A percentile compares a stretch with the other conserved stretches of the same genome.
phyloP scores from a whole-genome alignment of 106 monocot genomes.

The Platanthera zijinensis region DNA sequence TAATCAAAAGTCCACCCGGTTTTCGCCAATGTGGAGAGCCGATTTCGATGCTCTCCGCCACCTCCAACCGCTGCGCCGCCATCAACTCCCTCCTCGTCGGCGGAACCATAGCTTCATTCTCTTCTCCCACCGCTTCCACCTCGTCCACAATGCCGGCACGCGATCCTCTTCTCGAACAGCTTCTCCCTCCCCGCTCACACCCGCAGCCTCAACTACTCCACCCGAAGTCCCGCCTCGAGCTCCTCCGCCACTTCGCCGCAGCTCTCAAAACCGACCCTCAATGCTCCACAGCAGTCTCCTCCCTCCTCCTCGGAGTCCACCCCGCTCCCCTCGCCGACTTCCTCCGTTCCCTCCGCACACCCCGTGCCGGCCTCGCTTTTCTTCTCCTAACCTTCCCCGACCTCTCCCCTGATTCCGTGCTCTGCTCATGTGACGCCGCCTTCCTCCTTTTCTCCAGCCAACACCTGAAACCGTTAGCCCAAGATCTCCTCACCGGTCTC shows the following conservation, averaged over 20 bases:
- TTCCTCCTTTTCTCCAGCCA: neutral
- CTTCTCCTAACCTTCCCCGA: neutral
- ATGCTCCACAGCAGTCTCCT: neutral
- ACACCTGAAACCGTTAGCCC: constrained; percentile 23
- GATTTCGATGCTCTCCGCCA: constrained; percentile 2
- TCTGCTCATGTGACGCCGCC: neutral
- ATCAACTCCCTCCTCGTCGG: neutral
- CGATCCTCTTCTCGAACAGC: constrained; percentile 5
- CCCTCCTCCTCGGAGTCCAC: neutral
- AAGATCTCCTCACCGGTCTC: constrained; percentile 39
- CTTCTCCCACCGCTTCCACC: neutral
- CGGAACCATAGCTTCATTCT: neutral
- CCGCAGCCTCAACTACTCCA: neutral
- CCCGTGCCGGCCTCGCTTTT: neutral
- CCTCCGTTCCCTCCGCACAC: neutral
- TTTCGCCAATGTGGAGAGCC: neutral
- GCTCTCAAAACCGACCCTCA: constrained; percentile 4
- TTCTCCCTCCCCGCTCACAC: neutral
- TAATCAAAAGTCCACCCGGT: neutral
- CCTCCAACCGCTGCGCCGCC: neutral
- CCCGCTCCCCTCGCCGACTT: neutral
- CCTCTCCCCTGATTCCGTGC: neutral
- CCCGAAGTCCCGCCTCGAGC: neutral
- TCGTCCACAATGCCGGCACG: neutral
- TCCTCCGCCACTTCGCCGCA: neutral